phyloP scores from a whole-genome alignment of 306 rosid species.

The Begonia peltatifolia region DNA sequence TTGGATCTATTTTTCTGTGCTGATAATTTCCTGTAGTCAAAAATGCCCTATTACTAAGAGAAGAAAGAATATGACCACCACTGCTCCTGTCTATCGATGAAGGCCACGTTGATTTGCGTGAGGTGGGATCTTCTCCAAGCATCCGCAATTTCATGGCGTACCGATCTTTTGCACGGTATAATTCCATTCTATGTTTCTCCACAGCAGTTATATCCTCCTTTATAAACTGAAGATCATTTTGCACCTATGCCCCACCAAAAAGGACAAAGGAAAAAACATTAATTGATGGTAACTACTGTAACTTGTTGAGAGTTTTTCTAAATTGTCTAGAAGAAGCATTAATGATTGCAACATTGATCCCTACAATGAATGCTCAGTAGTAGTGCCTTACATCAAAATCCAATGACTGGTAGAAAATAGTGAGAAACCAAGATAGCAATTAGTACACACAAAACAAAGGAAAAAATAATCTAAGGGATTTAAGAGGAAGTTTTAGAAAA shows the following conservation, averaged over 20 bases:
- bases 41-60: conserved; percentile 44
- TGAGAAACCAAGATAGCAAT: no score
- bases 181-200: conserved; percentile 79
- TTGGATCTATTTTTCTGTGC: conserved; percentile 40
- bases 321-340: no score
- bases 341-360: no score
- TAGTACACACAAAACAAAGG: no score
- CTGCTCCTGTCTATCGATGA: conserved; percentile 41
- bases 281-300: no score
- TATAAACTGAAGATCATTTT: conserved; percentile 79
- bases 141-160: conserved; percentile 51
- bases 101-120: conserved; percentile 55
- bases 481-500: no score
- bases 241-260: conserved; percentile 31
- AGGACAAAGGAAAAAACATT: not conserved
- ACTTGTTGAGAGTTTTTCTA: no score
- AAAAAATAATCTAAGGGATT: no score
- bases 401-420: no score
- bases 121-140: conserved; percentile 56
- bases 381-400: no score
- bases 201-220: conserved; percentile 78
- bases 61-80: conserved; percentile 36
- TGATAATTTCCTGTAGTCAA: conserved; percentile 47
- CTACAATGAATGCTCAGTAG: no score
- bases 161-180: conserved; percentile 61